A percentile compares a stretch with the other conserved stretches of the same genome.
Evolutionary conservation across 1,284 basidiomycete species (phyloP).

Genomic region (Marasmius oreades): DNA sequence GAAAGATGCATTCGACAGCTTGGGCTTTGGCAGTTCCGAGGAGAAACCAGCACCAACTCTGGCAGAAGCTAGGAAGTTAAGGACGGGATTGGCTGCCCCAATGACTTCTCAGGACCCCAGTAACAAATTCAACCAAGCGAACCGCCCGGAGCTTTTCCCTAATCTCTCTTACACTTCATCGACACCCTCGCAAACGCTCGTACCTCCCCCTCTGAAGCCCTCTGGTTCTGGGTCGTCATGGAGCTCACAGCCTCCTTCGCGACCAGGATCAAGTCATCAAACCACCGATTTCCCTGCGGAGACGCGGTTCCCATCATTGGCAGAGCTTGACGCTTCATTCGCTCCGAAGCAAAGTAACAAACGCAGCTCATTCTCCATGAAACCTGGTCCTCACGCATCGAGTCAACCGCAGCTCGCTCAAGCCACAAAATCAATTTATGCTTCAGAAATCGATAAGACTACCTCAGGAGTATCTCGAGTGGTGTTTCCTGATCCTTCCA

Average conservation of each 20-base stretch:
- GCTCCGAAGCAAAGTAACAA: slow-evolving; percentile 20
- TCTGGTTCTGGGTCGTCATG: slow-evolving; percentile 20
- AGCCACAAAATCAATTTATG: not conserved
- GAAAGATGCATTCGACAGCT: slow-evolving; percentile 75
- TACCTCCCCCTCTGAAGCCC: slow-evolving; percentile 22
- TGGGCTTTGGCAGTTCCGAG: slow-evolving; percentile 48
- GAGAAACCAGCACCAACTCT: slow-evolving; percentile 57
- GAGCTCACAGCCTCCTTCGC: slow-evolving; percentile 24
- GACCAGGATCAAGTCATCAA: slow-evolving; percentile 24
- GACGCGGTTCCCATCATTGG: slow-evolving; percentile 72
- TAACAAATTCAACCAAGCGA: slow-evolving; percentile 17
- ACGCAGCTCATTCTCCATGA: slow-evolving; percentile 4
- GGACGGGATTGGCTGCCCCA: slow-evolving; percentile 55
- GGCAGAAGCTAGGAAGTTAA: slow-evolving; percentile 68
- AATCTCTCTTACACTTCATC: slow-evolving; percentile 39
- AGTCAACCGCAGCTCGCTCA: slow-evolving; percentile 9
- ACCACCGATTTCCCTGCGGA: slow-evolving; percentile 47
- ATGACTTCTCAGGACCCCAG: slow-evolving; percentile 21
- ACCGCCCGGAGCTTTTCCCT: slow-evolving; percentile 45
- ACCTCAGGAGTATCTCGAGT: not conserved
- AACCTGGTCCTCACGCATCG: slow-evolving; percentile 9
- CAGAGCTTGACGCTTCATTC: slow-evolving; percentile 71
- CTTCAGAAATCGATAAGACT: not conserved
- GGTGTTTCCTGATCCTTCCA: not conserved
- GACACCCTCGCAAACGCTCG: slow-evolving; percentile 27